Conservation (phyloP, 441 rosid genomes). For the Mallotus repandus region DNA sequence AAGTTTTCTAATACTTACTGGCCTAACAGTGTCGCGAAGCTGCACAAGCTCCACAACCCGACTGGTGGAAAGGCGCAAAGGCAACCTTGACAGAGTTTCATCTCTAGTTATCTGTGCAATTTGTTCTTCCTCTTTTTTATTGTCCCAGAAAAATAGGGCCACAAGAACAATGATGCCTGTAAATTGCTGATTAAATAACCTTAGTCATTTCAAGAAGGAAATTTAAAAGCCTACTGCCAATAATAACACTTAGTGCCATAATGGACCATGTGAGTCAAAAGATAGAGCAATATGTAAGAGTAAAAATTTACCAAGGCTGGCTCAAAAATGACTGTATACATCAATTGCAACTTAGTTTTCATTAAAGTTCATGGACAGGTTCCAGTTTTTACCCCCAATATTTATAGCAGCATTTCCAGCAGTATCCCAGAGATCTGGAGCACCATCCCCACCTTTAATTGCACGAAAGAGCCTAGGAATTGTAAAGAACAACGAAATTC, state of each 20-base stretch:
- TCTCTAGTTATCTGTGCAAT: conserved; percentile 80
- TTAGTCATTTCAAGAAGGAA: conserved; percentile 51
- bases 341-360: background rate
- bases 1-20: conserved; percentile 48
- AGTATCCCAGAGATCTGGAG: conserved; percentile 76
- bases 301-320: background rate
- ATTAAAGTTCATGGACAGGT: background rate
- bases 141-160: conserved; percentile 80
- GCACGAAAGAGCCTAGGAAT: conserved; percentile 77
- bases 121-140: conserved; percentile 94
- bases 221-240: conserved; percentile 16
- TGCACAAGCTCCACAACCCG: conserved; percentile 92
- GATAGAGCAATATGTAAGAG: background rate
- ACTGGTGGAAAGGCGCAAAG: conserved; percentile 82
- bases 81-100: conserved; percentile 91
- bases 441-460: conserved; percentile 69
- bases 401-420: conserved; percentile 80
- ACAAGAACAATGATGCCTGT: conserved; percentile 79
- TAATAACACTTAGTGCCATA: conserved; percentile 3
- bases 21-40: conserved; percentile 87
- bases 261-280: background rate
- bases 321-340: conserved; percentile 1
- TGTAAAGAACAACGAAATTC: conserved; percentile 82
- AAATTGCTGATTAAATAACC: conserved; percentile 58
- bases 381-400: conserved; percentile 63